A percentile compares a stretch with the other conserved stretches of the same genome.
Conservation (phyloP, 2,329 filamentous ascomycete genomes). For the Arthrinium phaeospermum region DNA sequence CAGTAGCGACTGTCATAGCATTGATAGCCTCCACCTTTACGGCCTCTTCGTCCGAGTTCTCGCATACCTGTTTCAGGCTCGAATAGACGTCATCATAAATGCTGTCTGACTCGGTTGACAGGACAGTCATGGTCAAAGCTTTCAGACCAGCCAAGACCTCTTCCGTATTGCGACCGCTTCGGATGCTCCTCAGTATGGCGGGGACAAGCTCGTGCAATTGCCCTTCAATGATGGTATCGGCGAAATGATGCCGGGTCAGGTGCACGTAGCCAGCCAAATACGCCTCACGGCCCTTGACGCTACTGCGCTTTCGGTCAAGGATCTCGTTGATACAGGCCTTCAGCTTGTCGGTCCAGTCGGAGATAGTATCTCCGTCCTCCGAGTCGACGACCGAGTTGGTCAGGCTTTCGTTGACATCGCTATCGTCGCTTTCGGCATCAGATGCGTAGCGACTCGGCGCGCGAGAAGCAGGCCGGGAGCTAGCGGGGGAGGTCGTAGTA, state of each 20-base stretch:
- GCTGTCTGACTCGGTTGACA: conserved; percentile 68
- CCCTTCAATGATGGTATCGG: conserved; percentile 64
- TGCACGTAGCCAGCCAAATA: conserved; percentile 66
- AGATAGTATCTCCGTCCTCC: conserved; percentile 66
- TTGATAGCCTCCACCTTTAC: conserved; percentile 77
- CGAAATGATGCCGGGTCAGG: conserved; percentile 71
- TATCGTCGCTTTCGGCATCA: conserved; percentile 61
- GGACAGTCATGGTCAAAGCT: conserved; percentile 72
- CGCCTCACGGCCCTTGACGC: conserved; percentile 71
- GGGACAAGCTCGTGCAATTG: conserved; percentile 66
- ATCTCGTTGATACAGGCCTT: conserved; percentile 73
- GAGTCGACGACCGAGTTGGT: conserved; percentile 58
- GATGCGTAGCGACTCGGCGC: conserved; percentile 67
- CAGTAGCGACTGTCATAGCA: conserved; percentile 72
- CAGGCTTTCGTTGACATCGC: conserved; percentile 60
- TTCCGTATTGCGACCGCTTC: conserved; percentile 68
- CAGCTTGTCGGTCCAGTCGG: conserved; percentile 67
- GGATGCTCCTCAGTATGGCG: conserved; percentile 73
- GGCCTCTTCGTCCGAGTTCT: conserved; percentile 67
- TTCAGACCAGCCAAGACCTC: conserved; percentile 75
- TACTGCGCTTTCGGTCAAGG: conserved; percentile 77
- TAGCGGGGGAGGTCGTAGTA: conserved; percentile 60
- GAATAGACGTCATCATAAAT: conserved; percentile 68
- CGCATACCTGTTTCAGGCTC: conserved; percentile 65
- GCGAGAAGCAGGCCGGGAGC: conserved; percentile 64